Base-by-base conservation (phyloP, 73 alveolate genomes). In the Stentor roeselii region DNA sequence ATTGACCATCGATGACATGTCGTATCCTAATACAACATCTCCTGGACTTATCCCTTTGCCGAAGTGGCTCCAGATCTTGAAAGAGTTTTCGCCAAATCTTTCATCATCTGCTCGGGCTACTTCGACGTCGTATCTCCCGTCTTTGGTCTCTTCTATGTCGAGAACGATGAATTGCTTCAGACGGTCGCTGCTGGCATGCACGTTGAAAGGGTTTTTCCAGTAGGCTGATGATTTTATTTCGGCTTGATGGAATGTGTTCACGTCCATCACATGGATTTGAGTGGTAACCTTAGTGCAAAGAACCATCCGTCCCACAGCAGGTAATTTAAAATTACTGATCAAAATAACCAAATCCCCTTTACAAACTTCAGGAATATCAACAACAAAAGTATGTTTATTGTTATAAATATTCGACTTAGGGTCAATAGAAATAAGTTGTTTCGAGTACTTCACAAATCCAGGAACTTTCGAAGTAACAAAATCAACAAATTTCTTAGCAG, bases 301-400 rank as follows among this genome's bases (percentile, higher is more conserved):
- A 60, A 96, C 91, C 1, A 98, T 90, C 37, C 99, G 99, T 0
- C 99, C 99, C 39, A 95, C 89, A 58, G 99, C 98, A 3, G 99
- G 99, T 82, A 90, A 90, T 38, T 92, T 85, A 37, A 90, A 90
- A 41, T 86, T 90, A 76, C 95, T 30, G 21, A 40, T 98, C 80
- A 98, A 92, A 60, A 96, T 86, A 14, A 96, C 93, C 50, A 98
- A 92, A 86, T 98, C 99, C 88, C 96, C 99, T 77, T 91, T 95
- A 75, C 99, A 98, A 3, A 98, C 91, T 4, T 98, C 99, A 60
- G 98, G 97, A 35, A 98, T 92, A 86, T 98, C 99, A 36, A 94
- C 92, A 59, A 95, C 89, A 61, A 89, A 88, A 3, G 99, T 91
- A 90, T 88, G 95, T 84, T 98, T 98, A 83, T 96, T 90, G 75